phyloP scores from a whole-genome alignment of 495 filamentous ascomycete species.

The Penicillium ochrochloron region DNA sequence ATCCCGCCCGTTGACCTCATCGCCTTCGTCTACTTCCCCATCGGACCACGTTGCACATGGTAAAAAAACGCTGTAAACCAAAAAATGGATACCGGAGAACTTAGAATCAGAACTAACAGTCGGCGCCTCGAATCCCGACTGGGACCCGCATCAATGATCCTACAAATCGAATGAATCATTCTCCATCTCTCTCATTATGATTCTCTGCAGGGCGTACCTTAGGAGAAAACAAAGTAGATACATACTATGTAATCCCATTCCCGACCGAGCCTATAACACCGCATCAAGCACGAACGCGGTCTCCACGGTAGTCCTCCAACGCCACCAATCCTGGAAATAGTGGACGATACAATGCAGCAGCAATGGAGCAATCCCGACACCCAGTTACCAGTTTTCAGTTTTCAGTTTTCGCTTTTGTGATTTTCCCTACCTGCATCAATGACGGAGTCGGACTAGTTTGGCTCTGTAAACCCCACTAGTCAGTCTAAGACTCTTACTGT shows the following conservation, averaged over 20 bases:
- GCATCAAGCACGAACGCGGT: not conserved
- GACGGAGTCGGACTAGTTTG: not conserved
- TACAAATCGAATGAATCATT: conserved; percentile 12
- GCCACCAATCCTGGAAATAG: conserved; percentile 1
- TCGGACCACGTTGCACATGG: conserved; percentile 6
- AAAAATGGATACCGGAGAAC: not conserved
- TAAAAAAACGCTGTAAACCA: not conserved
- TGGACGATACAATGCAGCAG: not conserved
- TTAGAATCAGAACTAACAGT: not conserved
- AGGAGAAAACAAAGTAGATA: not conserved
- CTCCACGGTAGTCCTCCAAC: not conserved
- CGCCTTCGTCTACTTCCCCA: not conserved
- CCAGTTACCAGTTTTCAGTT: no score
- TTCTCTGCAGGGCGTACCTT: not conserved
- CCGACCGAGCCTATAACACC: not conserved
- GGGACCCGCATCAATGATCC: conserved; percentile 2
- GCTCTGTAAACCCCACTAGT: no score
- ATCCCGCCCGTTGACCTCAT: conserved; percentile 18
- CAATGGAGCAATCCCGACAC: no score
- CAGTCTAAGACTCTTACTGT: no score
- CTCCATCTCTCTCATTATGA: not conserved
- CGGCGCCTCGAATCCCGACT: not conserved
- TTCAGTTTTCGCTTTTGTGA: no score
- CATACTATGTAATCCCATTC: not conserved
- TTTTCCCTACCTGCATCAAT: not conserved